phyloP scores from a whole-genome alignment of 2,329 filamentous ascomycete species.

The Fusarium sp. region DNA sequence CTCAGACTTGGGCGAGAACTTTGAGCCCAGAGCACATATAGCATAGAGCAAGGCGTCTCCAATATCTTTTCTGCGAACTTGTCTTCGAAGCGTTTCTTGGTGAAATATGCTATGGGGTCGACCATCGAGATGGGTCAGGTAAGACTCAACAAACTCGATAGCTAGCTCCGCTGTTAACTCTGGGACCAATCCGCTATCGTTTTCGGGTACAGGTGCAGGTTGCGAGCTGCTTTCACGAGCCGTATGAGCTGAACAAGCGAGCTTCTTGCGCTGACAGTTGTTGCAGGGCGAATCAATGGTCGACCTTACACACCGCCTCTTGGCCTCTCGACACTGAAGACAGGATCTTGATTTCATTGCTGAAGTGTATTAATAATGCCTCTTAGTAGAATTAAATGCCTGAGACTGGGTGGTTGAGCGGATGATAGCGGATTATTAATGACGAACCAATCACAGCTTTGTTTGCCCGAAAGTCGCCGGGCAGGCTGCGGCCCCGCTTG shows the following conservation, averaged over 20 bases:
- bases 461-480: background rate
- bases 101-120: slow-evolving; percentile 9
- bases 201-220: background rate
- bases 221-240: background rate
- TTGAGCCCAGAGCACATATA: background rate
- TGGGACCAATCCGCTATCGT: fast-evolving
- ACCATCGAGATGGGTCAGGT: background rate
- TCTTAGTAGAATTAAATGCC: background rate
- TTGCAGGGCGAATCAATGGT: background rate
- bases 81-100: background rate
- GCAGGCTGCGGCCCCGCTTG: background rate
- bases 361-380: background rate
- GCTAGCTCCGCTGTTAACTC: background rate
- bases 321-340: background rate
- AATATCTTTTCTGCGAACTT: background rate
- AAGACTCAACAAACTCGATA: background rate
- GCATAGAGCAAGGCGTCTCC: background rate
- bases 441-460: background rate
- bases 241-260: background rate
- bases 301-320: background rate
- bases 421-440: background rate
- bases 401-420: background rate
- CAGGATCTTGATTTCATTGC: slow-evolving; percentile 6
- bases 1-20: background rate
- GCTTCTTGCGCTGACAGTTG: background rate